A percentile compares a stretch with the other conserved stretches of the same genome.
phyloP scores from a whole-genome alignment of 805 yeast genomes.

The Jamesozyma piceae region DNA sequence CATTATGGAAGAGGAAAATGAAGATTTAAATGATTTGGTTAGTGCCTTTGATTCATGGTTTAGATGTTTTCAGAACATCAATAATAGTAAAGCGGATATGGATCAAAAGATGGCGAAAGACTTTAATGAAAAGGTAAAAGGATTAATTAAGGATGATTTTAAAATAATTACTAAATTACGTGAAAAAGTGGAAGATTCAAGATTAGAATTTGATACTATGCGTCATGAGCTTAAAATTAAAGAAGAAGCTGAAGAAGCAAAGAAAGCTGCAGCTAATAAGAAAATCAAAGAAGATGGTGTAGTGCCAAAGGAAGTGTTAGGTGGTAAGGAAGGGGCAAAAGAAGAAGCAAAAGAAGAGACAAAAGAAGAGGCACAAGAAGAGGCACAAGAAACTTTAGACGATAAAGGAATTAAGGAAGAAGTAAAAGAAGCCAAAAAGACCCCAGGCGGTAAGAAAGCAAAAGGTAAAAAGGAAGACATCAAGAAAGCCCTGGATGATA shows the following conservation, averaged over 20 bases:
- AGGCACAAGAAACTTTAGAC: slow-evolving; percentile 5
- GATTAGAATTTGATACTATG: slow-evolving; percentile 60
- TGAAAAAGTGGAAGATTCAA: slow-evolving; percentile 57
- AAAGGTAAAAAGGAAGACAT: slow-evolving; percentile 9
- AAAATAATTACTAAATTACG: slow-evolving; percentile 52
- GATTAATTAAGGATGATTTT: slow-evolving; percentile 47
- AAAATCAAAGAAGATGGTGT: slow-evolving; percentile 6
- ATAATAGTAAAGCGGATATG: slow-evolving; percentile 59
- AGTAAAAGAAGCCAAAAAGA: background rate
- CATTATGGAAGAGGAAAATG: slow-evolving; percentile 35
- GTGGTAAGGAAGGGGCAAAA: slow-evolving; percentile 10
- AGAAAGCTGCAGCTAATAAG: slow-evolving; percentile 36
- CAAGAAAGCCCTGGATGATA: slow-evolving; percentile 4
- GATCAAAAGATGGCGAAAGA: slow-evolving; percentile 53
- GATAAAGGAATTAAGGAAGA: slow-evolving; percentile 4
- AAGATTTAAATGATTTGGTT: slow-evolving; percentile 43
- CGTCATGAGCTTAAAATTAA: slow-evolving; percentile 45
- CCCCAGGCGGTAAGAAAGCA: too few relatives aligned
- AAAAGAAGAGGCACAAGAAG: background rate
- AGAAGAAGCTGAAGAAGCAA: slow-evolving; percentile 24
- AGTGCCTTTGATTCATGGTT: slow-evolving; percentile 39
- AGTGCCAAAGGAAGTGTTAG: slow-evolving; percentile 14
- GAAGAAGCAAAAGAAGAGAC: slow-evolving; percentile 9
- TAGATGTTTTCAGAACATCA: slow-evolving; percentile 49
- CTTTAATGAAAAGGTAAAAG: slow-evolving; percentile 48